Evolutionary conservation across 148 eudicot genomes (phyloP), one percentile per base, ranked within the genome.

Genomic region (Cornus controversa): DNA sequence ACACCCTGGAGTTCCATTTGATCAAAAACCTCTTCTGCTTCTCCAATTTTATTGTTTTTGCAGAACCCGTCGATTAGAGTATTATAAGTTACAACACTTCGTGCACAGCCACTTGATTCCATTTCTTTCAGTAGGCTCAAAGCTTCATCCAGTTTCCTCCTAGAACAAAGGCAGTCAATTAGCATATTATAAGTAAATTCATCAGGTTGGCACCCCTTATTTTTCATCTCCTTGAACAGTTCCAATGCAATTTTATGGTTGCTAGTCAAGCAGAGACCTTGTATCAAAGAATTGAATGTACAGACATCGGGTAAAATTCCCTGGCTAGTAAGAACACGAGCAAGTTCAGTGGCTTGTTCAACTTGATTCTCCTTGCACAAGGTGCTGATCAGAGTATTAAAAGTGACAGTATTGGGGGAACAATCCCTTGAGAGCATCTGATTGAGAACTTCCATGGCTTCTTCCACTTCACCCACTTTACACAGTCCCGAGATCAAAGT

Each of bases 1-100:
- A 96, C 85, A 70, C 99, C 98, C 67, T 81, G 93, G 18, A 93
- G 80, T 81, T 96, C 99, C 98, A 96, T 96, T 75, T 92, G 97
- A 82, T 93, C 97, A 50, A 96, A 96, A 40, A 96, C 81, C 86
- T 93, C 99, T 83, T 91, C 98, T 8, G 98, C 99, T 69, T 91
- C 94, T 85, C 90, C 97, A 62, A 91, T 86, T 85, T 85, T 89
- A 77, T 83, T 87, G 82, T 87, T 91, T 77, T 90, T 96, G 87
- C 98, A 96, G 47, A 93, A 84, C 28, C 93, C 99, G 2, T 87
- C 91, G 73, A 96, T 96, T 36, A 96, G 84, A 40, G 91, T 93
- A 70, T 90, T 96, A 78, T 96, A 96, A 20, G 93, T 90, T 72
- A 90, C 86, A 58, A 84, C 94, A 64, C 84, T 93, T 79, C 98